Evolutionary conservation across 345 rosid genomes (phyloP).

Genomic region (Citrus cavaleriei): DNA sequence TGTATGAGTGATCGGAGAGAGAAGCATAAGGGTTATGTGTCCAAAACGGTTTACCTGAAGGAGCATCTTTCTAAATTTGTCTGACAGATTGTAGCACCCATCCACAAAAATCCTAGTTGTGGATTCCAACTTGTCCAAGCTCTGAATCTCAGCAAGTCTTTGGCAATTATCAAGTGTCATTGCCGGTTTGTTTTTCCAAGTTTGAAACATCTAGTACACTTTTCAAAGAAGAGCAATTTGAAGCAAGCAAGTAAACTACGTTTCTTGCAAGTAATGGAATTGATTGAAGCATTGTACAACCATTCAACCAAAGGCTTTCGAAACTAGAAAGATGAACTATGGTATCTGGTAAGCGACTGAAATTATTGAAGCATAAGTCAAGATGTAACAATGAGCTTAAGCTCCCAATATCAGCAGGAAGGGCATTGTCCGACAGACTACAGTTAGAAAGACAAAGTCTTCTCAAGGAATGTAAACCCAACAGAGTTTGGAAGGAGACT

Average conservation of each 20-base stretch:
- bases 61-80: not conserved
- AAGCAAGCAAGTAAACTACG: not conserved
- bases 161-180: not conserved
- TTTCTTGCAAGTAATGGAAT: not conserved
- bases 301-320: not conserved
- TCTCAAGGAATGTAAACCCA: conserved; percentile 8
- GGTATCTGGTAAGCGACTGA: conserved; percentile 10
- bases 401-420: conserved; percentile 2
- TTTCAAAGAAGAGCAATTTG: not conserved
- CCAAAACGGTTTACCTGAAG: not conserved
- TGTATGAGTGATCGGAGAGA: not conserved
- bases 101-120: not conserved
- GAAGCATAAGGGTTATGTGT: not conserved
- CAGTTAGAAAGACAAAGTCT: conserved; percentile 15
- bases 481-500: conserved; percentile 2
- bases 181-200: not conserved
- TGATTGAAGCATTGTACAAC: not conserved
- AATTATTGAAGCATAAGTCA: conserved; percentile 11
- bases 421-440: conserved; percentile 10
- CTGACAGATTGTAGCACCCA: not conserved
- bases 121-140: not conserved
- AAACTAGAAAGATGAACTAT: conserved; percentile 9
- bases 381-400: not conserved
- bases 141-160: not conserved
- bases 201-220: not conserved